Base-by-base conservation (phyloP, 2,329 filamentous ascomycete species). In the Colletotrichum destructivum region DNA sequence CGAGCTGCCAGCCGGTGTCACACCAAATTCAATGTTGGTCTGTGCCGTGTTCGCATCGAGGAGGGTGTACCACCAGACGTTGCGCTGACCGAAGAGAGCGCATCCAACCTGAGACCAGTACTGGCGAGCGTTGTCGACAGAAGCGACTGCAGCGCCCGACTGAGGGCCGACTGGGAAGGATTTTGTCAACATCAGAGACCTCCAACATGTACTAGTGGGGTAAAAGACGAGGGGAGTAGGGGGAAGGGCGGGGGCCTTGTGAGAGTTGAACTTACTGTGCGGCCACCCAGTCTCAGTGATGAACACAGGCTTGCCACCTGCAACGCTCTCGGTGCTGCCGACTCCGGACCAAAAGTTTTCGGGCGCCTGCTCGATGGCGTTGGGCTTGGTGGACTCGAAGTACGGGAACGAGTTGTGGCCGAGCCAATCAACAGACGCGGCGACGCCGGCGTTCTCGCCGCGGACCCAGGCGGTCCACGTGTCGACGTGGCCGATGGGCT, bases 271-370 rank as follows among this genome's bases (percentile, higher is more conserved):
- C 69, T 61, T 71, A 23, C 78, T 76, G n/a, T 85, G 82, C 47
- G 88, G 88, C 87, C 87, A 90, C 66, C 88, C 88, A 23, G 86
- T 88, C 82, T 90, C 88, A 11, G 86, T 87, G 52, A 88, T 79
- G 78, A 83, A 85, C 66, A 87, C 83, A 67, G 79, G 82, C 76
- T 83, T 83, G 70, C 79, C 80, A 16, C 77, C 76, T 71, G 84
- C 81, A n/a, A 83, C 84, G 42, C 81, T 81, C 55, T 79, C 60
- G 8, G 80, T 81, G 75, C 80, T 78, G 73, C 79, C 75, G 71
- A 76, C 76, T 7, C 78, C 79, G 21, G 78, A 75, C 81, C 87
- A 88, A 70, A 86, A 82, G 56, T 82, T 78, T 66, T 79, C 80
- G 23, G 80, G 81, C 60, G 85, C 80, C 56, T 84, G 81, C 15